Percentiles rank a stretch among this genome's conserved stretches.
Conservation (phyloP, 2,329 filamentous ascomycete species). For the Aspergillus eucalypticola region DNA sequence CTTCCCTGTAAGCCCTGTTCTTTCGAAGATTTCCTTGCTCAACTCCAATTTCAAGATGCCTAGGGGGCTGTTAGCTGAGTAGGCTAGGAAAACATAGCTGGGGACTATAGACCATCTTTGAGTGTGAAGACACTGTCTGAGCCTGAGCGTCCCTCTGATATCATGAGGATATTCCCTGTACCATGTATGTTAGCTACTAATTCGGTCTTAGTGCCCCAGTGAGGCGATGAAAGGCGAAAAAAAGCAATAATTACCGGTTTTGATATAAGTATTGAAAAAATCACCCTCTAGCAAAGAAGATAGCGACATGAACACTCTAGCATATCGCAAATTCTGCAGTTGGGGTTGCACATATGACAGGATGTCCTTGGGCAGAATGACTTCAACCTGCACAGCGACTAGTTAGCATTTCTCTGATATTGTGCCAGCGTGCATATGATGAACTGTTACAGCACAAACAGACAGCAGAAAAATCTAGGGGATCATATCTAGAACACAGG, state of each 20-base stretch:
- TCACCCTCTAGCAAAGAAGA: conserved; percentile 69
- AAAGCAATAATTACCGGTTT: conserved; percentile 58
- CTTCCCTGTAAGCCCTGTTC: conserved; percentile 75
- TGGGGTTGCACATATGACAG: conserved; percentile 56
- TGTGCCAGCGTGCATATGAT: neutral
- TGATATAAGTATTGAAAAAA: conserved; percentile 85
- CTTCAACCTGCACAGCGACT: conserved; percentile 48
- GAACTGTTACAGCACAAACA: neutral
- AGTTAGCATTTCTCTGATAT: neutral
- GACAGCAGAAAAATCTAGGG: neutral
- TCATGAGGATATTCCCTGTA: conserved; percentile 75
- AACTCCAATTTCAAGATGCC: conserved; percentile 74
- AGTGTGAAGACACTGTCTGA: conserved; percentile 73
- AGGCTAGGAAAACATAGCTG: neutral
- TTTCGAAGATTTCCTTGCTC: conserved; percentile 78
- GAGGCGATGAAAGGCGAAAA: neutral
- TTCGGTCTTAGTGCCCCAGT: neutral
- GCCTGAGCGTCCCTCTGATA: conserved; percentile 73
- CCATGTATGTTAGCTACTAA: neutral
- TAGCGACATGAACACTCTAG: conserved; percentile 70
- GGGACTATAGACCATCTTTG: conserved; percentile 58
- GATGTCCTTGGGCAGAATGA: conserved; percentile 69
- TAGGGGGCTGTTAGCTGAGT: conserved; percentile 33
- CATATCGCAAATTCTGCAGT: conserved; percentile 55
- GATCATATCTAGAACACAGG: neutral